These are phyloP conservation scores for Xylariaceae sp. DNA, from an alignment of 2,329 filamentous ascomycete species.

Conservation along the genomic window DNA sequence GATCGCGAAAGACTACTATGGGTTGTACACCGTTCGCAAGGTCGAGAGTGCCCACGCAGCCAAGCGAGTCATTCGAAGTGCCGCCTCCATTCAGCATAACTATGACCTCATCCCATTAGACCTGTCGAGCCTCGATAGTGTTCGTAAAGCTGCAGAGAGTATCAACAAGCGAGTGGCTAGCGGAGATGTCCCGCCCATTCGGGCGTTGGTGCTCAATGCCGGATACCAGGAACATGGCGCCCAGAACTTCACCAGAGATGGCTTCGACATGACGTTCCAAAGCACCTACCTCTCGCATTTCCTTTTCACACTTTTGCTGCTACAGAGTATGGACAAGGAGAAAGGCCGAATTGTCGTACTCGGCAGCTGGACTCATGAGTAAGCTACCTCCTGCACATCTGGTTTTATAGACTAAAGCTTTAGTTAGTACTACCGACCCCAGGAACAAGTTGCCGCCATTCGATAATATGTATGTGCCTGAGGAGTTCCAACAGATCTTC, in stretches of 20 bases:
- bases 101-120: slow-evolving; percentile 39
- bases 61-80: slow-evolving; percentile 27
- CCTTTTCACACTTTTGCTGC: slow-evolving; percentile 37
- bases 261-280: slow-evolving; percentile 39
- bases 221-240: slow-evolving; percentile 28
- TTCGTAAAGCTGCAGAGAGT: slow-evolving; percentile 19
- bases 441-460: slow-evolving; percentile 19
- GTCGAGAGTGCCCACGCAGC: slow-evolving; percentile 35
- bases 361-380: slow-evolving; percentile 38
- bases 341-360: slow-evolving; percentile 36
- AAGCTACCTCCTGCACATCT: slow-evolving; percentile 7
- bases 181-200: slow-evolving; percentile 32
- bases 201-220: slow-evolving; percentile 33
- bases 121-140: slow-evolving; percentile 21
- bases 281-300: slow-evolving; percentile 39
- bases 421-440: slow-evolving; percentile 11
- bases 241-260: slow-evolving; percentile 37
- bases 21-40: slow-evolving; percentile 43
- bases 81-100: slow-evolving; percentile 27
- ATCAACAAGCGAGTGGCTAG: slow-evolving; percentile 26
- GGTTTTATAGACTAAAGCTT: neutral
- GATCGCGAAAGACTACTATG: slow-evolving; percentile 38
- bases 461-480: slow-evolving; percentile 1
- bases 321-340: slow-evolving; percentile 39
- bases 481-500: slow-evolving; percentile 23